Evolutionary conservation across 176 grass and related monocot genomes (phyloP).

Genomic region (Triticum aestivum): DNA sequence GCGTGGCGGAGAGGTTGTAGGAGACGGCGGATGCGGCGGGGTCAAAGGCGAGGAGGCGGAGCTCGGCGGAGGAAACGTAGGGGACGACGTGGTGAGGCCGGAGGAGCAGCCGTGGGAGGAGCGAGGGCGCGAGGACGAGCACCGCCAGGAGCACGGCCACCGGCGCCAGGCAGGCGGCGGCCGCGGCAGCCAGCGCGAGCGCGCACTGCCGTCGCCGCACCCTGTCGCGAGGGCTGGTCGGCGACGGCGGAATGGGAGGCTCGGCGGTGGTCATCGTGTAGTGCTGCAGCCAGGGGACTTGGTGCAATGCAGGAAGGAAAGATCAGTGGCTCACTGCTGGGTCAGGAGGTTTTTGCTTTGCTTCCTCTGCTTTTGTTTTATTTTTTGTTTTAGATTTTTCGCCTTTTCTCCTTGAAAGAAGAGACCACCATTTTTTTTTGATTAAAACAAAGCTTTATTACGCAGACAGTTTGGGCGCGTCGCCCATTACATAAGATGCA

Average conservation of each 20-base stretch:
- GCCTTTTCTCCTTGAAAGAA: slow-evolving; percentile 36
- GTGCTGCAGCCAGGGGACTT: too few relatives aligned
- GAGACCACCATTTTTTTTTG: not conserved
- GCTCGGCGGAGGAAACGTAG: slow-evolving; percentile 13
- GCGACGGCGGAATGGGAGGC: not conserved
- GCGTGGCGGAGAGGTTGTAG: slow-evolving; percentile 38
- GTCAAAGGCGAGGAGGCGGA: slow-evolving; percentile 20
- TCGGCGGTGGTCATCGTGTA: slow-evolving; percentile 6
- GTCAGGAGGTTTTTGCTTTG: not conserved
- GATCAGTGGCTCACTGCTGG: not conserved
- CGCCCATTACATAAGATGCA: too few relatives aligned
- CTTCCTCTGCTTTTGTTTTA: not conserved
- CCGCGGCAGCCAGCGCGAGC: not conserved
- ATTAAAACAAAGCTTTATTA: too few relatives aligned
- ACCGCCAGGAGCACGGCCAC: slow-evolving; percentile 32
- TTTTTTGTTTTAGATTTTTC: not conserved
- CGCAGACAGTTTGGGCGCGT: too few relatives aligned
- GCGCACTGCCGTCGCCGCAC: slow-evolving; percentile 20
- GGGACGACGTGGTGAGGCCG: slow-evolving; percentile 28
- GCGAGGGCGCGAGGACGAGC: slow-evolving; percentile 28
- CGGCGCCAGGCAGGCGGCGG: slow-evolving; percentile 3
- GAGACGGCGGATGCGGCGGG: not conserved
- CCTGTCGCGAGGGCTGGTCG: not conserved
- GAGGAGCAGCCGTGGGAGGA: slow-evolving; percentile 32
- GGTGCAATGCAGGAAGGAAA: not conserved